Evolutionary conservation across 2,329 filamentous ascomycete genomes (phyloP), one percentile per base, ranked within the genome.

Genomic region (Xylariaceae sp.): DNA sequence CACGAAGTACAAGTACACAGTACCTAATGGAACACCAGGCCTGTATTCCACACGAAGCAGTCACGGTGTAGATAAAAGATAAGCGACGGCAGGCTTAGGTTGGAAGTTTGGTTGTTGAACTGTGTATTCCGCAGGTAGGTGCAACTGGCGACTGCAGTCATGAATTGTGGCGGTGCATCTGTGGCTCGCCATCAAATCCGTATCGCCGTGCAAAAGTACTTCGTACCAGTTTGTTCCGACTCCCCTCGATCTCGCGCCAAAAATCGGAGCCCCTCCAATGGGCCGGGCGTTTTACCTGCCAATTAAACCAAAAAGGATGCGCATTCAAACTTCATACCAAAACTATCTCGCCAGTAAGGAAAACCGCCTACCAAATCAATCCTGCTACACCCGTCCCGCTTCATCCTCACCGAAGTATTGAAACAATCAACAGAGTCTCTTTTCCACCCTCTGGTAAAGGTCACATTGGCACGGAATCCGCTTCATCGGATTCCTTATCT

Each of bases 241-340:
- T 30, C 45, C 11, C 47, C 9, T 13, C 13, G 18, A 51, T 51
- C 49, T 35, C 23, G 49, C 49, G 49, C 23, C 11, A 51, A 11
- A 30, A 35, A 35, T 51, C 11, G 11, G 13, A 35, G 17, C 48
- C 49, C 18, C 11, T 23, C 49, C 49, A 45, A 45, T 18, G 17
- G 8, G 10, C 18, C 48, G 18, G 11, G 48, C n/a, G 13, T 18
- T 18, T 7, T 37, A 41, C 30, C 23, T 47, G 35, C 48, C 35
- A 44, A 18, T n/a, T 47, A 17, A 60, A 17, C n/a, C 13, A 23
- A 62, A 58, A 56, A 44, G 52, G 23, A 15, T 34, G 13, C 37
- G 39, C 49, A 51, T 35, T 35, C 30, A 34, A 7, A 47, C 15
- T 15, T 17, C 13, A 7, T 13, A 45, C 15, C 44, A n/a, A 30